Evolutionary conservation across 495 filamentous ascomycete genomes (phyloP).

Genomic region (Hyphodiscus hymeniophilus): DNA sequence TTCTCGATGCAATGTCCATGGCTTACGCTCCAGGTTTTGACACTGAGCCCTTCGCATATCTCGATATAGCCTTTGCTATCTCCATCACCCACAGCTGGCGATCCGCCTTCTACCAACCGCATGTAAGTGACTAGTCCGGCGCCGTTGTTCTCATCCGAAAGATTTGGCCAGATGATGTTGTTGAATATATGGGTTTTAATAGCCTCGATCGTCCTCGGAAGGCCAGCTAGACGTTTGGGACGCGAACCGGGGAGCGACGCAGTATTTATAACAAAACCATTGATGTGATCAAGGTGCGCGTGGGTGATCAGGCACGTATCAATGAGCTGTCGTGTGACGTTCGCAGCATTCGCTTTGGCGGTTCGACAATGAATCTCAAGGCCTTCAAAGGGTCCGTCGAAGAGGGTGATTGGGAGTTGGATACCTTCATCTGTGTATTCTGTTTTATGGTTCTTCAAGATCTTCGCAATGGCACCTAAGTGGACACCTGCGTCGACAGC

Average conservation of each 20-base stretch:
- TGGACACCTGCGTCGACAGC: conserved; percentile 92
- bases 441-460: conserved; percentile 49
- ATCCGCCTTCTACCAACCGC: conserved; percentile 80
- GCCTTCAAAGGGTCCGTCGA: conserved; percentile 61
- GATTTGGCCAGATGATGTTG: conserved; percentile 94
- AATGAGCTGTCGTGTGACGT: conserved; percentile 69
- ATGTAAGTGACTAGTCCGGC: conserved; percentile 88
- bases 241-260: conserved; percentile 65
- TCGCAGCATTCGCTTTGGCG: conserved; percentile 66
- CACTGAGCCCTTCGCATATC: conserved; percentile 69
- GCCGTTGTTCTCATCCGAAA: conserved; percentile 92
- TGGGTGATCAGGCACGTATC: conserved; percentile 89
- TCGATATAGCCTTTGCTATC: conserved; percentile 73
- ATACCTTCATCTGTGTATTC: conserved; percentile 19
- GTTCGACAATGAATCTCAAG: conserved; percentile 53
- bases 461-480: conserved; percentile 69
- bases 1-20: conserved; percentile 81
- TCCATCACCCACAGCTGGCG: conserved; percentile 67
- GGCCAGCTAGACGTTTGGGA: conserved; percentile 75
- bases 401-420: conserved; percentile 26
- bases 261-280: conserved; percentile 87
- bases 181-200: conserved; percentile 95
- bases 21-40: conserved; percentile 71
- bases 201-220: conserved; percentile 77
- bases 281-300: conserved; percentile 87